Percentiles rank a stretch among this genome's conserved stretches.
These are phyloP conservation scores for Echria macrotheca DNA, from an alignment of 495 filamentous ascomycete species.

Conservation along the genomic window DNA sequence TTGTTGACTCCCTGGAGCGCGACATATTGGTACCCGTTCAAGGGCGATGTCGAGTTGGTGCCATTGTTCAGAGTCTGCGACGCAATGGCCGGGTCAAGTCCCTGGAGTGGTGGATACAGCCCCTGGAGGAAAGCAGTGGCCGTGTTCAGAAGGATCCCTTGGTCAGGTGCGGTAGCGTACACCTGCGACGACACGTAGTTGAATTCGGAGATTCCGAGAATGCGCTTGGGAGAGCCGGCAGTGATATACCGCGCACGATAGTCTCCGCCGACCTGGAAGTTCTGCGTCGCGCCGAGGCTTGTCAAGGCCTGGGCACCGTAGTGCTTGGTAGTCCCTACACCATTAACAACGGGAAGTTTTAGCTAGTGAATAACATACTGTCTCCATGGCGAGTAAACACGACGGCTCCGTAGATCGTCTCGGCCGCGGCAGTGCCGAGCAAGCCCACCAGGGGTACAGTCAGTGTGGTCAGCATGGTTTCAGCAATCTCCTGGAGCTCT, in stretches of 20 bases:
- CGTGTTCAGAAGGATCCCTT: slow-evolving; percentile 19
- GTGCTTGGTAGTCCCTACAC: slow-evolving; percentile 22
- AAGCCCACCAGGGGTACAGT: slow-evolving; percentile 19
- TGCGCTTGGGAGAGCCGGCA: slow-evolving; percentile 14
- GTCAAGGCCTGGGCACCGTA: slow-evolving; percentile 14
- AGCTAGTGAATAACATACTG: slow-evolving; percentile 6
- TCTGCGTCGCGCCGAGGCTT: slow-evolving; percentile 14
- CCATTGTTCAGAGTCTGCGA: slow-evolving; percentile 17
- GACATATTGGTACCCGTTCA: slow-evolving; percentile 22
- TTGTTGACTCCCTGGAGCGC: slow-evolving; percentile 16
- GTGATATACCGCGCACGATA: slow-evolving; percentile 18
- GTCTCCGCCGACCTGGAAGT: slow-evolving; percentile 13
- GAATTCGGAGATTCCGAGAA: slow-evolving; percentile 18
- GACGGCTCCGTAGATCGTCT: slow-evolving; percentile 18
- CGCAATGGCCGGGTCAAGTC: slow-evolving; percentile 1
- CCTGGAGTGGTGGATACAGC: slow-evolving; percentile 18
- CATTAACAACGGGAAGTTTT: too few relatives aligned
- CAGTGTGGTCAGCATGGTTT: not conserved
- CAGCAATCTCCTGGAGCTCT: too few relatives aligned
- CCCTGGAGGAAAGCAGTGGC: slow-evolving; percentile 22
- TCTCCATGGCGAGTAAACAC: slow-evolving; percentile 22
- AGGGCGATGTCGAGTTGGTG: slow-evolving; percentile 10
- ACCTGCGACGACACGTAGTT: slow-evolving; percentile 15
- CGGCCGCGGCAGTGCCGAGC: slow-evolving; percentile 35
- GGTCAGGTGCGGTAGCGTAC: slow-evolving; percentile 18